Percentiles rank a stretch among this genome's conserved stretches.
Conservation (phyloP, 495 filamentous ascomycete species). For the Xylaria intraflava region DNA sequence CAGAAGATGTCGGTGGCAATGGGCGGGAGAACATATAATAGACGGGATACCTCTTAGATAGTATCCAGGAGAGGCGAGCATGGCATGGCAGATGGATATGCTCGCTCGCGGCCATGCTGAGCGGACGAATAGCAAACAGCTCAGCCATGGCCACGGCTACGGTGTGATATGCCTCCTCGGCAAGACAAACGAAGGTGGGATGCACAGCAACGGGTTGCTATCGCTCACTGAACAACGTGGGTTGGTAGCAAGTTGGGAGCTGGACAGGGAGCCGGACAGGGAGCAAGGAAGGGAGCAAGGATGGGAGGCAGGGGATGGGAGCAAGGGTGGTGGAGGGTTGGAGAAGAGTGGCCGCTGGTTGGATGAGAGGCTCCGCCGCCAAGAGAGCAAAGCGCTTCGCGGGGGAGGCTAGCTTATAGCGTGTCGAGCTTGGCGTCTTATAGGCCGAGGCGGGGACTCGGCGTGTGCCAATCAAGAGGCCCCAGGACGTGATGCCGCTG, state of each 20-base stretch:
- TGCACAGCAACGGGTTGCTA: neutral
- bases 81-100: no score
- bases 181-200: neutral
- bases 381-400: constrained; percentile 20
- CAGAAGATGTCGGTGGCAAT: neutral
- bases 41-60: no score
- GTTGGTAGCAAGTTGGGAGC: no score
- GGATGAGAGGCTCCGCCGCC: constrained; percentile 18
- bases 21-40: no score
- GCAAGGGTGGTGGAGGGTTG: constrained; percentile 16
- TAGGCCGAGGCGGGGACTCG: constrained; percentile 21
- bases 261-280: no score
- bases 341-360: constrained; percentile 16
- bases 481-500: constrained; percentile 21
- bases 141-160: no score
- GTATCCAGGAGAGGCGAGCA: neutral
- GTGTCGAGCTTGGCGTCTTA: constrained; percentile 22
- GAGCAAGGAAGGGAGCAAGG: neutral
- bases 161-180: neutral
- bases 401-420: no score
- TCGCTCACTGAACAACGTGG: no score
- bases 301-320: neutral
- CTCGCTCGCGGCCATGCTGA: no score
- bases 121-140: no score
- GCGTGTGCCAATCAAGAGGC: no score